A percentile compares a stretch with the other conserved stretches of the same genome.
Evolutionary conservation across 257 asterid species (phyloP).

Genomic region (Solanum dulcamara): DNA sequence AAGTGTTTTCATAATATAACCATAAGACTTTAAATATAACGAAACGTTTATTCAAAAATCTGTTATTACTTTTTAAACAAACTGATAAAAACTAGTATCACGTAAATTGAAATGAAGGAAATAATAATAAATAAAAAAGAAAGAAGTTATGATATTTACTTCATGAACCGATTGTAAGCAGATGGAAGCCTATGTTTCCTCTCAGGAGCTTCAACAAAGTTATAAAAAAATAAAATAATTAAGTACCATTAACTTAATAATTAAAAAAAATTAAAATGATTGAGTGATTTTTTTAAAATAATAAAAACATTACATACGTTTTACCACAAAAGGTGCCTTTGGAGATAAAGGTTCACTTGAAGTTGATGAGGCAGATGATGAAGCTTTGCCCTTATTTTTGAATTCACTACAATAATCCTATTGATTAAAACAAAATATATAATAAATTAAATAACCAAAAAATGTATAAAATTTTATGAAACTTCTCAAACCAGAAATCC

Average conservation of each 20-base stretch:
- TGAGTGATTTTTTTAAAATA: not conserved
- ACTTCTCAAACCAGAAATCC: not conserved
- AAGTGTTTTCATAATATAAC: too few relatives aligned
- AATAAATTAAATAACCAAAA: not conserved
- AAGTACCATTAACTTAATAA: not conserved
- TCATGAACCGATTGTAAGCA: slow-evolving; percentile 98
- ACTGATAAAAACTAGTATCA: not conserved
- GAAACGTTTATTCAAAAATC: too few relatives aligned
- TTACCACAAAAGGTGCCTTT: slow-evolving; percentile 78
- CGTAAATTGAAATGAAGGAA: not conserved
- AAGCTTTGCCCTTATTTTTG: slow-evolving; percentile 44
- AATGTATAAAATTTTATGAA: not conserved
- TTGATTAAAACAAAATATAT: not conserved
- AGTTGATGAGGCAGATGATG: slow-evolving; percentile 57
- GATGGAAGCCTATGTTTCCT: slow-evolving; percentile 97
- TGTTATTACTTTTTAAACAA: too few relatives aligned
- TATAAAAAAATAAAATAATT: not conserved
- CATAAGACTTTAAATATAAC: too few relatives aligned
- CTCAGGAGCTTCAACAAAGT: slow-evolving; percentile 62
- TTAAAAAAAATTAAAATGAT: too few relatives aligned
- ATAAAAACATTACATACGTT: slow-evolving; percentile 60
- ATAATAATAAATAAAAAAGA: too few relatives aligned
- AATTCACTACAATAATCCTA: slow-evolving; percentile 47
- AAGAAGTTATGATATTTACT: slow-evolving; percentile 19
- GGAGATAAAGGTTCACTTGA: slow-evolving; percentile 60